A percentile compares a stretch with the other conserved stretches of the same genome.
phyloP scores from a whole-genome alignment of 2,329 filamentous ascomycete genomes.

The Cladophialophora immunda region DNA sequence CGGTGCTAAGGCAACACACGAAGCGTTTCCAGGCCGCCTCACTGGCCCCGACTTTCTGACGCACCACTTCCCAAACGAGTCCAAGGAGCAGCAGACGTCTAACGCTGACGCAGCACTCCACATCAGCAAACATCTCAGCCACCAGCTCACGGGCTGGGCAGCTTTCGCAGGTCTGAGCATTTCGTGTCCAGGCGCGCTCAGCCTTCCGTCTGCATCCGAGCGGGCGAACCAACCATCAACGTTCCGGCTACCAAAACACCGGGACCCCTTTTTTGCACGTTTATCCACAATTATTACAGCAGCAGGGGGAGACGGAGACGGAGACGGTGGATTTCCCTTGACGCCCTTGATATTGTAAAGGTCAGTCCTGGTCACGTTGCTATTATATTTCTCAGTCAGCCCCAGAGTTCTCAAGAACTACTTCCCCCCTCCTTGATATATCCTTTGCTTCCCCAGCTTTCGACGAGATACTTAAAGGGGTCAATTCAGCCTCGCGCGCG shows the following conservation, averaged over 20 bases:
- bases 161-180: not conserved
- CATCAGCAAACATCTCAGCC: constrained; percentile 29
- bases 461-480: not conserved
- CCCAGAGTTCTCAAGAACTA: not conserved
- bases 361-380: constrained; percentile 21
- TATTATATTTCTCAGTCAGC: constrained; percentile 25
- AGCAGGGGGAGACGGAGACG: too few relatives aligned
- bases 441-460: constrained; percentile 11
- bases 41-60: constrained; percentile 19
- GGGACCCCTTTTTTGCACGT: constrained; percentile 1
- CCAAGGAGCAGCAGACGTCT: constrained; percentile 19
- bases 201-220: constrained; percentile 36
- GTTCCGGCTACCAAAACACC: constrained; percentile 15
- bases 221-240: constrained; percentile 28
- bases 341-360: constrained; percentile 8
- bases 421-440: constrained; percentile 6
- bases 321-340: constrained; percentile 21
- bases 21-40: constrained; percentile 10
- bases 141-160: not conserved
- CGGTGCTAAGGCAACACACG: constrained; percentile 8
- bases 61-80: constrained; percentile 13
- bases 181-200: constrained; percentile 13
- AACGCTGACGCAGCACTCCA: constrained; percentile 33
- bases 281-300: constrained; percentile 18
- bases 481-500: constrained; percentile 2